phyloP scores from a whole-genome alignment of 805 yeast genomes.

The Kregervanrija pseudodelftensis region DNA sequence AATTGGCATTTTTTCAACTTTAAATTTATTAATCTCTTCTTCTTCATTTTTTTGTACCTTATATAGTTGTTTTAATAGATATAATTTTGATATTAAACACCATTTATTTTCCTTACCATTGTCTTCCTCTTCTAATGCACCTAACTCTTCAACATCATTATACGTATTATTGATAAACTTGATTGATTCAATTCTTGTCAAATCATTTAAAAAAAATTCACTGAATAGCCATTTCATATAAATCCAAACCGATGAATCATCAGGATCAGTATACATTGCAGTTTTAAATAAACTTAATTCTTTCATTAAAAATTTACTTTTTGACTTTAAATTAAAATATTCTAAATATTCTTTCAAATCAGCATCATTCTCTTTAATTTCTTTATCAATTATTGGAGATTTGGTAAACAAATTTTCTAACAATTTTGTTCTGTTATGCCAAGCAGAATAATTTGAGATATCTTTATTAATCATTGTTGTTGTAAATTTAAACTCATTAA shows the following conservation, averaged over 20 bases:
- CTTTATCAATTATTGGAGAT: slow-evolving; percentile 11
- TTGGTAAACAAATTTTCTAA: slow-evolving; percentile 43
- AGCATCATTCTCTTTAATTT: slow-evolving; percentile 6
- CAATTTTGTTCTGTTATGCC: slow-evolving; percentile 81
- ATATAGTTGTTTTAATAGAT: slow-evolving; percentile 32
- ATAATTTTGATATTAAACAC: slow-evolving; percentile 62
- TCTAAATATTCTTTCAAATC: slow-evolving; percentile 8
- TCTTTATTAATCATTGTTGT: slow-evolving; percentile 71
- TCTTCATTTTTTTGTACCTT: slow-evolving; percentile 8
- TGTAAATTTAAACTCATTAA: slow-evolving; percentile 67
- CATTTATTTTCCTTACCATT: slow-evolving; percentile 56
- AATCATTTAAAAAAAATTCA: slow-evolving; percentile 32
- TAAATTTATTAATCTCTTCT: slow-evolving; percentile 7
- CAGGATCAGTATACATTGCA: slow-evolving; percentile 89
- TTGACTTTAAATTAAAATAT: slow-evolving; percentile 13
- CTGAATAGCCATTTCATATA: slow-evolving; percentile 75
- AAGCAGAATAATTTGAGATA: slow-evolving; percentile 90
- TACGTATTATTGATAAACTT: slow-evolving; percentile 40
- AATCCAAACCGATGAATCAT: slow-evolving; percentile 90
- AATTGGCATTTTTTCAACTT: slow-evolving; percentile 9
- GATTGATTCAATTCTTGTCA: slow-evolving; percentile 26
- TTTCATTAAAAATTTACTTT: slow-evolving; percentile 30
- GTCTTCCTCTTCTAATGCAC: slow-evolving; percentile 68
- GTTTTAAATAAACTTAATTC: slow-evolving; percentile 69
- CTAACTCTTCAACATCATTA: slow-evolving; percentile 49